phyloP scores from a whole-genome alignment of 441 rosid genomes.

The Pelargonium fulgidum region DNA sequence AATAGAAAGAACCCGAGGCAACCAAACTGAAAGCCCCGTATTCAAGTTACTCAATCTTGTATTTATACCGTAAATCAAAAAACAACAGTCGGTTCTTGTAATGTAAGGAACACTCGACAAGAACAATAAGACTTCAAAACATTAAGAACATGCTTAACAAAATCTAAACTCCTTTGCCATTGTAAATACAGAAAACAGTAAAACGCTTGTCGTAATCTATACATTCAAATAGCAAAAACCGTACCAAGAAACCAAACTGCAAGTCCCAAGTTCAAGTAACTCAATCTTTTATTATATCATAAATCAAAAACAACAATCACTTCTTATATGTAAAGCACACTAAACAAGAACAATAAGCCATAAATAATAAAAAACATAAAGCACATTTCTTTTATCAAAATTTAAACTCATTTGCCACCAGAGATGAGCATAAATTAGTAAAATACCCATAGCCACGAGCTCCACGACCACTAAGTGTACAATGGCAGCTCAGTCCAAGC shows the following conservation, averaged over 20 bases:
- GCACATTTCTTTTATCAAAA: background rate
- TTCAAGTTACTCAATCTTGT: background rate
- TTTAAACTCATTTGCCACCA: background rate
- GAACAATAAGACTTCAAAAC: background rate
- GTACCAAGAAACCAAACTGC: background rate
- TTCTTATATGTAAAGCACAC: background rate
- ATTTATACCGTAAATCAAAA: background rate
- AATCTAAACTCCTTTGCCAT: background rate
- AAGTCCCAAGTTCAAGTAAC: background rate
- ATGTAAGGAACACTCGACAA: background rate
- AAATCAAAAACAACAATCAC: background rate
- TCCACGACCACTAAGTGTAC: slow-evolving; percentile 41
- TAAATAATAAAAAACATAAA: background rate
- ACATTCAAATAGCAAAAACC: no score
- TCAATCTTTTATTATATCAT: background rate
- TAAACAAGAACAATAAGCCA: background rate
- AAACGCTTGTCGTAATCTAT: background rate
- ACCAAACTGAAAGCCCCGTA: background rate
- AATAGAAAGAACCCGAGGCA: background rate
- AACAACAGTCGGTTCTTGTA: background rate
- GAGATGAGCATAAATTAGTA: slow-evolving; percentile 1
- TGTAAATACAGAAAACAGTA: background rate
- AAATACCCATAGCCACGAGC: background rate
- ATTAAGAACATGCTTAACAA: background rate
- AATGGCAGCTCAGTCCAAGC: slow-evolving; percentile 82